Percentiles rank a stretch among this genome's conserved stretches.
These are phyloP conservation scores for Candida albicans DNA, from an alignment of 1,139 yeast genomes.

Conservation along the genomic window DNA sequence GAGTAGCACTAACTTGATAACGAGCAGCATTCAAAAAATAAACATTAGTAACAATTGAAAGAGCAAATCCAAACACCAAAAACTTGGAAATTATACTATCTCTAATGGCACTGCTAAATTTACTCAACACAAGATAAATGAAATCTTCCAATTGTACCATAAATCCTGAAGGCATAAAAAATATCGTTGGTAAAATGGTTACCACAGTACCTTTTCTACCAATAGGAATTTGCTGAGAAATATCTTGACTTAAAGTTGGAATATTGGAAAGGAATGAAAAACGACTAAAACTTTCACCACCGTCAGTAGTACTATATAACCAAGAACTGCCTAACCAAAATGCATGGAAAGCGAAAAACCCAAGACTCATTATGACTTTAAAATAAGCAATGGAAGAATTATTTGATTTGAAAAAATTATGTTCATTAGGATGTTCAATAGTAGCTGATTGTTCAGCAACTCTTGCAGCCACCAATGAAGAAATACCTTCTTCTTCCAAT, in stretches of 20 bases:
- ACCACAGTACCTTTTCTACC: conserved; percentile 56
- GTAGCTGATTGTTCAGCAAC: conserved; percentile 62
- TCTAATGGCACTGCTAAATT: conserved; percentile 70
- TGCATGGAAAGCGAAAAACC: conserved; percentile 71
- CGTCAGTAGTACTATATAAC: conserved; percentile 49
- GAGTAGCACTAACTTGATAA: conserved; percentile 49
- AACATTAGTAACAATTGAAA: conserved; percentile 78
- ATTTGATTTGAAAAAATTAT: conserved; percentile 26
- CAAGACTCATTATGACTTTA: conserved; percentile 65
- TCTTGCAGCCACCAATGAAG: conserved; percentile 64
- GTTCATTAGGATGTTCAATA: conserved; percentile 36
- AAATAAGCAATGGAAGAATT: conserved; percentile 53
- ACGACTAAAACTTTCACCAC: conserved; percentile 16
- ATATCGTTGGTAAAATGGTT: conserved; percentile 66
- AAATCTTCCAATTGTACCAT: conserved; percentile 68
- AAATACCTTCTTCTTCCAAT: conserved; percentile 91
- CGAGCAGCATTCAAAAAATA: conserved; percentile 80
- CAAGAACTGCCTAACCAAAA: conserved; percentile 76
- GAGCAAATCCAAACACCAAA: conserved; percentile 67
- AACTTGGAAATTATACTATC: conserved; percentile 82
- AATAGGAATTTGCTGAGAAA: conserved; percentile 43
- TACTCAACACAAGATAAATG: conserved; percentile 51
- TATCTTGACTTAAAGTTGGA: conserved; percentile 35
- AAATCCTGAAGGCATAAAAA: conserved; percentile 67
- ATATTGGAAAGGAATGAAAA: conserved; percentile 21